A percentile compares a stretch with the other conserved stretches of the same genome.
phyloP scores from a whole-genome alignment of 2,329 filamentous ascomycete genomes.

The Penicillium thymicola region DNA sequence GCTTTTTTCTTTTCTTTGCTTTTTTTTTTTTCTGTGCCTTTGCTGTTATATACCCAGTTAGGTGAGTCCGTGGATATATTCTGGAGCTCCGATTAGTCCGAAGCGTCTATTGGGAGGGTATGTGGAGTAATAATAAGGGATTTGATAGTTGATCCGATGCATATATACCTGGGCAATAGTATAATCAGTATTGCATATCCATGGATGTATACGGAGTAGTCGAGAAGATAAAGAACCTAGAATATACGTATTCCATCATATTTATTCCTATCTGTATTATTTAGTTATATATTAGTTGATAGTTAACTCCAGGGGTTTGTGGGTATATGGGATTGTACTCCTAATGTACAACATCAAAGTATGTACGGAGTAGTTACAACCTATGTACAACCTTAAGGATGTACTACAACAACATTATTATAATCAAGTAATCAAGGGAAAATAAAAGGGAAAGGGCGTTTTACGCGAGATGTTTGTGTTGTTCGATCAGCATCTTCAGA shows the following conservation, averaged over 20 bases:
- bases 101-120: neutral
- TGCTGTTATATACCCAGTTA: neutral
- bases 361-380: neutral
- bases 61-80: neutral
- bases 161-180: neutral
- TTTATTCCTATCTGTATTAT: neutral
- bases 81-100: neutral
- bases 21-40: neutral
- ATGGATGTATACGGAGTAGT: neutral
- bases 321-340: neutral
- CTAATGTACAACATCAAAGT: neutral
- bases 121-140: neutral
- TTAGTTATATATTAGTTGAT: too few relatives aligned
- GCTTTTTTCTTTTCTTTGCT: too few relatives aligned
- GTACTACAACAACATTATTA: neutral
- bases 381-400: neutral
- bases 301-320: neutral
- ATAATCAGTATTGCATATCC: neutral
- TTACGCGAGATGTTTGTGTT: constrained; percentile 1
- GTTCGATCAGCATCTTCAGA: constrained; percentile 15
- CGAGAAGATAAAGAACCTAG: neutral
- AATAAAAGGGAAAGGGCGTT: neutral
- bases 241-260: neutral
- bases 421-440: too few relatives aligned
- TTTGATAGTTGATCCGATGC: neutral